phyloP scores from a whole-genome alignment of 331 rosid genomes.

The Arachis monticola region DNA sequence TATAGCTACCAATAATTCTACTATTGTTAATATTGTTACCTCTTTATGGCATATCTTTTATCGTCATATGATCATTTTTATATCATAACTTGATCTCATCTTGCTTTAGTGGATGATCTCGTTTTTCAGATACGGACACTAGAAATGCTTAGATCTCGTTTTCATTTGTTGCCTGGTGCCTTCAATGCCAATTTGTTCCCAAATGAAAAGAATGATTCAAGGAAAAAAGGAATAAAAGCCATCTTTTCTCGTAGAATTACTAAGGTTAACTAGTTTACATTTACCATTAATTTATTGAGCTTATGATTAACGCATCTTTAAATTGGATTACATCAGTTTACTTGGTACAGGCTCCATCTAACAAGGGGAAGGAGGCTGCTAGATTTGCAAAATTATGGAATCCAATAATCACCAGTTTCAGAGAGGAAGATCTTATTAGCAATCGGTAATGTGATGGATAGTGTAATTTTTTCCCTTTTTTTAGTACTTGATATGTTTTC shows the following conservation, averaged over 20 bases:
- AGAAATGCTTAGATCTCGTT: slow-evolving; percentile 99
- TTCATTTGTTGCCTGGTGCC: slow-evolving; percentile 86
- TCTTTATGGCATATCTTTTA: no score
- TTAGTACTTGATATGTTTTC: slow-evolving; percentile 10
- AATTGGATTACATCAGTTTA: slow-evolving; percentile 19
- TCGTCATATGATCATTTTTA: no score
- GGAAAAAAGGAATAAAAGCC: slow-evolving; percentile 91
- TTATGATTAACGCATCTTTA: slow-evolving; percentile 14
- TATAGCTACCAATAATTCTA: background rate
- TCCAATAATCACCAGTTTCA: slow-evolving; percentile 86
- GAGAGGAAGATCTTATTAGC: slow-evolving; percentile 96
- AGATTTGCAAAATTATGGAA: slow-evolving; percentile 98
- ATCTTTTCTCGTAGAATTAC: slow-evolving; percentile 70
- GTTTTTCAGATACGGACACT: slow-evolving; percentile 84
- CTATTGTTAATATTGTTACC: no score
- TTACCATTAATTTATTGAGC: slow-evolving; percentile 23
- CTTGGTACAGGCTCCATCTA: slow-evolving; percentile 55
- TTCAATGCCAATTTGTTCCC: slow-evolving; percentile 88
- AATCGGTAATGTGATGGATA: slow-evolving; percentile 57
- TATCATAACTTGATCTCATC: no score
- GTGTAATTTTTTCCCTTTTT: background rate
- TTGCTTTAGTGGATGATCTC: no score
- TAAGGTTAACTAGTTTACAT: slow-evolving; percentile 45
- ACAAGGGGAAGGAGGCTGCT: slow-evolving; percentile 87
- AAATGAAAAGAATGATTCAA: slow-evolving; percentile 68